Evolutionary conservation across 2,329 filamentous ascomycete genomes (phyloP), one percentile per base, ranked within the genome.

Genomic region (Claviceps paspali): DNA sequence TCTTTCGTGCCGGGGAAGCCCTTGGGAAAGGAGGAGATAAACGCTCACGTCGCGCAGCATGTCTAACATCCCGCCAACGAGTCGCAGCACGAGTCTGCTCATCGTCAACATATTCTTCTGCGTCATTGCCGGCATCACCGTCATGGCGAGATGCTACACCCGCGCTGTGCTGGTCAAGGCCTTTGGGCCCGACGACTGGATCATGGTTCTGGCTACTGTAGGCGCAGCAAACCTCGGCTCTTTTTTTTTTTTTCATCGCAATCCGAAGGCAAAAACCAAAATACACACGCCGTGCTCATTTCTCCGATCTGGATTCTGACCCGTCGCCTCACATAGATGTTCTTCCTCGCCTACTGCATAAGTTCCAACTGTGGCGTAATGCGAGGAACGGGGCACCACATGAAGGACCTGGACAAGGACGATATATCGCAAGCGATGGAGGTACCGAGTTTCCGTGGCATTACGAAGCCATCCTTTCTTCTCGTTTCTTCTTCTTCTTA

Each of bases 361-460:
- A 59, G 3, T 27, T 49, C 40, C 2, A 42, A 38, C 17, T 14
- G 9, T 0, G 61, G 62, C 15, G 48, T 64, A 18, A 41, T 52
- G 9, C 52, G 61, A 43, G 62, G 62, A 14, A 65, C 62, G 0
- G 62, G 62, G 3, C 51, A 55, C 3, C 59, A 63, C 42, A 47
- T 47, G 17, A 27, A 14, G 2, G 55, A 63, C 18, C 46, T 64
- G 6, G 33, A 41, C 2, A 7, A 35, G 0, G 37, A 45, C 1
- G 41, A 58, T 15, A 48, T 50, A 11, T 17, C 47, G 11, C 36
- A 41, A 17, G 62, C 60, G 4, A 56, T 56, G 47, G 54, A 53
- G 52, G 60, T 61, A 32, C 18, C n/a, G n/a, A n/a, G n/a, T n/a
- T n/a, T n/a, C n/a, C n/a, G n/a, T n/a, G n/a, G n/a, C n/a, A n/a